Evolutionary conservation across 352 stramenopile species (phyloP).

Genomic region (Peronospora belbahrii): DNA sequence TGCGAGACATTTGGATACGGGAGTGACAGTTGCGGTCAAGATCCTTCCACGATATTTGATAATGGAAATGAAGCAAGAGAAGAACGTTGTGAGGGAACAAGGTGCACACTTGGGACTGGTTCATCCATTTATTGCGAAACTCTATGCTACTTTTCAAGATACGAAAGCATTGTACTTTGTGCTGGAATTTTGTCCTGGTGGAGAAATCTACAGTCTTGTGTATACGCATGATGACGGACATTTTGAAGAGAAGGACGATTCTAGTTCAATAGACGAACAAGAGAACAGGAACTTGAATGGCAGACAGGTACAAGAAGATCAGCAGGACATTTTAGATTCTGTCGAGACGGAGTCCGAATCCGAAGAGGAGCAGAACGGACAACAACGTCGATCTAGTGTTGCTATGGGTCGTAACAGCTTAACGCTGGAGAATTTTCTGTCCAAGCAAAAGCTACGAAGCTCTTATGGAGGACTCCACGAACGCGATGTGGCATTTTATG

Average conservation of each 20-base stretch:
- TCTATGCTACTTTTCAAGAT: conserved; percentile 75
- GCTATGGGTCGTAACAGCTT: conserved; percentile 23
- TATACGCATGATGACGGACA: conserved; percentile 36
- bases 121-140: conserved; percentile 49
- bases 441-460: conserved; percentile 29
- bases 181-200: conserved; percentile 62
- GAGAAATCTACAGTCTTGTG: conserved; percentile 86
- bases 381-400: conserved; percentile 9
- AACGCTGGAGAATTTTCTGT: conserved; percentile 34
- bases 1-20: conserved; percentile 46
- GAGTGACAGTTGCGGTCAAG: conserved; percentile 55
- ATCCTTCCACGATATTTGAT: conserved; percentile 36
- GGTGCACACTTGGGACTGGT: conserved; percentile 47
- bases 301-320: conserved; percentile 12
- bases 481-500: conserved; percentile 89
- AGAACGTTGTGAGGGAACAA: conserved; percentile 62
- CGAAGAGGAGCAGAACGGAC: conserved; percentile 29
- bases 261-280: conserved; percentile 8
- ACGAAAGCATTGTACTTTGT: conserved; percentile 64
- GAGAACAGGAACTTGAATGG: conserved; percentile 7
- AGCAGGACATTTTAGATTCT: conserved; percentile 15
- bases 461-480: conserved; percentile 76
- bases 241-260: conserved; percentile 17
- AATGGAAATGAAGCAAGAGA: conserved; percentile 53
- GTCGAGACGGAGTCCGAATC: conserved; percentile 35